Evolutionary conservation across 257 asterid species (phyloP), one percentile per base, ranked within the genome.

Genomic region (Dorcoceras hygrometricum): DNA sequence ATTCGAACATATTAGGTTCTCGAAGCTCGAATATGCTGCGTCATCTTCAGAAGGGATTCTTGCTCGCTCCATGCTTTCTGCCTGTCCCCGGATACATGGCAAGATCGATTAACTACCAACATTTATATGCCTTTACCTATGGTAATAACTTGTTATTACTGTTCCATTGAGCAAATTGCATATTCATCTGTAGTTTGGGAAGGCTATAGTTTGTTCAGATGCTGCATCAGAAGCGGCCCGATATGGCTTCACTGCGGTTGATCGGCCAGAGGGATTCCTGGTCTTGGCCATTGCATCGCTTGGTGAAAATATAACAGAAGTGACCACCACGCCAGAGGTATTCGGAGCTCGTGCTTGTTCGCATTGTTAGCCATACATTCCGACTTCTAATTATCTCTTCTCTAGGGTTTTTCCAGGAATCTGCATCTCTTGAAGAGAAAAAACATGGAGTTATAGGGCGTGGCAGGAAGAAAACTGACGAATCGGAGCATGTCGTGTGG

Each of bases 71-170:
- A 2, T 88, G 97, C 63, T 71, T 69, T 18, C 82, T 94, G 36
- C 96, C 99, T 2, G 96, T 80, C 12, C 89, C 93, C 0, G 97
- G 96, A 16, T 94, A 88, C 74, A 90, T 90, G 97, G 97, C 88
- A 76, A 23, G 79, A 34, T 12, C 18, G n/a, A 3, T 12, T 14
- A 10, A 8, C 6, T 0, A 24, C 11, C 28, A 23, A 5, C 12
- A n/a, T n/a, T n/a, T n/a, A n/a, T n/a, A 5, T 6, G 34, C 34
- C 7, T 34, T 1, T 5, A 0, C 14, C 50, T 39, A 10, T 12
- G 11, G n/a, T 39, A 3, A 39, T 12, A 5, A 3, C 9, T 34
- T 34, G 1, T 34, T 34, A 5, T 7, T 31, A 9, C 9, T 1
- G 16, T 34, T 9, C 10, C 12, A 14, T 9, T 34, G 12, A 34